Percentiles rank a stretch among this genome's conserved stretches.
Evolutionary conservation across 2,329 filamentous ascomycete species (phyloP).

Genomic region (Trichoderma aggressivum): DNA sequence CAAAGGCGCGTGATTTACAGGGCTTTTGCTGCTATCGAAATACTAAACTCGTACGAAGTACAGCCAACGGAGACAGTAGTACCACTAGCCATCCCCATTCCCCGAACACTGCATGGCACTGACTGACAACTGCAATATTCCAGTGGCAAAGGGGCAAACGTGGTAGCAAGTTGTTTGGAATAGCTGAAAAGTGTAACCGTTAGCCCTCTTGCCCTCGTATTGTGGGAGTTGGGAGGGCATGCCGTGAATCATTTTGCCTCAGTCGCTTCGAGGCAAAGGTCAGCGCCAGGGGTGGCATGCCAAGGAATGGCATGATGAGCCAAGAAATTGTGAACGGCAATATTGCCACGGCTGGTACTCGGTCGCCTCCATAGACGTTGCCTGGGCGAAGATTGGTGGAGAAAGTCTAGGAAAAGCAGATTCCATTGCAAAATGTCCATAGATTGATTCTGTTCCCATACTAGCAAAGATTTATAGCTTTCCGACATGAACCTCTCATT

Average conservation of each 20-base stretch:
- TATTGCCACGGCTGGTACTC: not conserved
- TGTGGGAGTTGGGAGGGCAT: not conserved
- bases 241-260: not conserved
- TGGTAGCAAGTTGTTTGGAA: not conserved
- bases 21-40: not conserved
- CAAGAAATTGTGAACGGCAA: not conserved
- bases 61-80: not conserved
- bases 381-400: not conserved
- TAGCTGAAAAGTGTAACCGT: not conserved
- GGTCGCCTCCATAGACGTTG: not conserved
- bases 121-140: too few relatives aligned
- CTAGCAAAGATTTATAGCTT: not conserved
- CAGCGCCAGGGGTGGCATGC: not conserved
- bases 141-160: not conserved
- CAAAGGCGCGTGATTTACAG: not conserved
- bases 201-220: not conserved
- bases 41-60: not conserved
- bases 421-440: not conserved
- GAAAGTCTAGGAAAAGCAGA: not conserved
- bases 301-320: not conserved
- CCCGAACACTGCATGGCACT: not conserved
- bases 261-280: not conserved
- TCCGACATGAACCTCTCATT: not conserved
- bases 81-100: not conserved
- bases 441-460: not conserved